These are phyloP conservation scores for Fraxinus quadrangulata DNA, from an alignment of 257 asterid genomes.

Conservation along the genomic window DNA sequence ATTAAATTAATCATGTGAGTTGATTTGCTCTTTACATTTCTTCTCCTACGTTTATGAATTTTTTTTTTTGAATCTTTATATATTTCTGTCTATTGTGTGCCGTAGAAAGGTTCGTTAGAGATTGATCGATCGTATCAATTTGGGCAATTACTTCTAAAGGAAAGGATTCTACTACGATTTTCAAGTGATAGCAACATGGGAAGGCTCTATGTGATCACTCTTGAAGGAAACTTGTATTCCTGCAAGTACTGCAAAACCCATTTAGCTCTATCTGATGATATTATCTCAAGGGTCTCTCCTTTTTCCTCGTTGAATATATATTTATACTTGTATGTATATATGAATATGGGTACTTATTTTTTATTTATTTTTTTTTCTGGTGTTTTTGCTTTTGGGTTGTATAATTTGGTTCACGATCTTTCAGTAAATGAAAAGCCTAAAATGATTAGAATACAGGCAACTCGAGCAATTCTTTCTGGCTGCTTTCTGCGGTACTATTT, in stretches of 20 bases:
- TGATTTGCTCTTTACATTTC: background rate
- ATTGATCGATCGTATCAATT: background rate
- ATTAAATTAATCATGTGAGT: too few species aligned
- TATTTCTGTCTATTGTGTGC: background rate
- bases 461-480: background rate
- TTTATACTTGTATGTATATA: background rate
- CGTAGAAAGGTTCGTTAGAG: background rate
- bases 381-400: background rate
- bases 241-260: slow-evolving; percentile 27
- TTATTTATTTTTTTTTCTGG: background rate
- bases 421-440: background rate
- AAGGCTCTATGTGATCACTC: slow-evolving; percentile 19
- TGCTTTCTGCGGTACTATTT: background rate
- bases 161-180: background rate
- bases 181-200: slow-evolving; percentile 17
- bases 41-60: background rate
- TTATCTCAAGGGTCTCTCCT: slow-evolving; percentile 23
- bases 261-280: slow-evolving; percentile 19
- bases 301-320: background rate
- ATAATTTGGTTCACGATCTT: background rate
- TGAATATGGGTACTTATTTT: background rate
- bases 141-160: background rate
- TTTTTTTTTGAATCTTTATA: background rate
- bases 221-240: slow-evolving; percentile 19
- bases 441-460: background rate